phyloP scores from a whole-genome alignment of 1,139 yeast genomes.

The Petasospora rhodanensis region DNA sequence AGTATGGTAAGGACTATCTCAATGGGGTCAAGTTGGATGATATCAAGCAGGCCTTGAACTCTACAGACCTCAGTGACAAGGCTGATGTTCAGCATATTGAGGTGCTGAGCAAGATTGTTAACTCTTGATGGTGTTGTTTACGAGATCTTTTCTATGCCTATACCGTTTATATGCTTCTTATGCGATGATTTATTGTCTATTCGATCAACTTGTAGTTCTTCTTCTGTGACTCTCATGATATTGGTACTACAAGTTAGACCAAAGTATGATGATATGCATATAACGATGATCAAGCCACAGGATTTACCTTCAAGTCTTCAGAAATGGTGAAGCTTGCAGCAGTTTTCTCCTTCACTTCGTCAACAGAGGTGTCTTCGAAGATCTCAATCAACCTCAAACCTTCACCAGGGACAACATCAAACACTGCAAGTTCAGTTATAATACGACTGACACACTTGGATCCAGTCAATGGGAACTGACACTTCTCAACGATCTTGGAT shows the following conservation, averaged over 20 bases:
- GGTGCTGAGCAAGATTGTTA: background rate
- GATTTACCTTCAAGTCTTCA: slow-evolving; percentile 3
- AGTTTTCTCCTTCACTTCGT: slow-evolving; percentile 37
- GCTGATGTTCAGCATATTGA: slow-evolving; percentile 1
- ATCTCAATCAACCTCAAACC: slow-evolving; percentile 40
- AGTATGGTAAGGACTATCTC: slow-evolving; percentile 1
- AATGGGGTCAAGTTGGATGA: background rate
- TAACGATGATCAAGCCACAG: slow-evolving; percentile 1
- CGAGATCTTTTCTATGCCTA: too few species aligned
- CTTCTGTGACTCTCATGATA: too few species aligned
- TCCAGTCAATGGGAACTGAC: slow-evolving; percentile 46
- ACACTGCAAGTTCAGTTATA: slow-evolving; percentile 47
- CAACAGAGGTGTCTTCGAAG: slow-evolving; percentile 36
- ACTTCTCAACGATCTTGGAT: slow-evolving; percentile 41
- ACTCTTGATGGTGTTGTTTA: background rate
- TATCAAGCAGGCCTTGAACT: slow-evolving; percentile 1
- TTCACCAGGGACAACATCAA: slow-evolving; percentile 35
- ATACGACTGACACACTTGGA: slow-evolving; percentile 40
- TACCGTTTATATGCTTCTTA: too few species aligned
- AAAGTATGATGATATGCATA: too few species aligned
- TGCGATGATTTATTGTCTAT: too few species aligned
- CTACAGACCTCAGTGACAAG: slow-evolving; percentile 1
- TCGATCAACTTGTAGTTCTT: too few species aligned
- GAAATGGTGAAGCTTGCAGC: slow-evolving; percentile 38
- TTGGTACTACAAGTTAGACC: too few species aligned